phyloP scores from a whole-genome alignment of 257 asterid genomes.

The Solanum arcanum region DNA sequence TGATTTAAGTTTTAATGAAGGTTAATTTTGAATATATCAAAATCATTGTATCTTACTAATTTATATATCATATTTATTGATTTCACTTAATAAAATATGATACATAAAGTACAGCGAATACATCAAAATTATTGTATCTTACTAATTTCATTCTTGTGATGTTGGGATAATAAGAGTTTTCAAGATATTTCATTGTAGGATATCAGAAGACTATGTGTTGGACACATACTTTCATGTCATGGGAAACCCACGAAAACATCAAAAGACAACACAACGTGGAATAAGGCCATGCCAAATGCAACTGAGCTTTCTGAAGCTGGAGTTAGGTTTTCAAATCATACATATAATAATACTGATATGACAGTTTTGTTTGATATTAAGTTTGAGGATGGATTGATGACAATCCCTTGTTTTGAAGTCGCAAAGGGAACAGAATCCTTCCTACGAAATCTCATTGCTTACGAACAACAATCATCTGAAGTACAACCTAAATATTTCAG shows the following conservation, averaged over 20 bases:
- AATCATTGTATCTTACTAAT: too few species aligned
- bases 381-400: not conserved
- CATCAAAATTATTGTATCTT: too few species aligned
- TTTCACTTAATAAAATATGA: too few species aligned
- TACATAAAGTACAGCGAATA: too few species aligned
- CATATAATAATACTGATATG: too few species aligned
- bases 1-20: too few species aligned
- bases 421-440: not conserved
- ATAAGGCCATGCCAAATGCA: not conserved
- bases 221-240: not conserved
- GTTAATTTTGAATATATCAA: too few species aligned
- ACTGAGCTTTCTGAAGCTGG: constrained; percentile 13
- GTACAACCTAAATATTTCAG: not conserved
- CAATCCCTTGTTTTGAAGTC: not conserved
- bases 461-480: not conserved
- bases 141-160: too few species aligned
- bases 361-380: not conserved
- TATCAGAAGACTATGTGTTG: too few species aligned
- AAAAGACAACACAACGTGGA: rapidly evolving
- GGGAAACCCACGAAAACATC: not conserved
- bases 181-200: too few species aligned
- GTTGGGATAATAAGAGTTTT: too few species aligned
- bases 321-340: not conserved
- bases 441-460: constrained; percentile 7
- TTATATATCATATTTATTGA: too few species aligned